Evolutionary conservation across 441 rosid genomes (phyloP).

Genomic region (Gossypium gossypioides): DNA sequence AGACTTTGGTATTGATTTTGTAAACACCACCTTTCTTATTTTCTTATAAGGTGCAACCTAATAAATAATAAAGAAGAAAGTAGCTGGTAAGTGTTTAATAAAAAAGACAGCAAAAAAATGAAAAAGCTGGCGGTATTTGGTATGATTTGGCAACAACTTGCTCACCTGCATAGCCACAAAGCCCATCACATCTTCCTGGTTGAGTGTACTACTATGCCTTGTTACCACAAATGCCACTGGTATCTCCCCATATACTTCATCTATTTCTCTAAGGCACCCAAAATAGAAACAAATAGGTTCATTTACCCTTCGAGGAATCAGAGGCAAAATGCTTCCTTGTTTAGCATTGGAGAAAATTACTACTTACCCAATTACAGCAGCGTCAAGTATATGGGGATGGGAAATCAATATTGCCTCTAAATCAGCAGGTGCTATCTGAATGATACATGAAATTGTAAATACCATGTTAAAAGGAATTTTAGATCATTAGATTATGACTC

Average conservation of each 20-base stretch:
- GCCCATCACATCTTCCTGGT: constrained; percentile 39
- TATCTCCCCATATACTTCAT: constrained; percentile 60
- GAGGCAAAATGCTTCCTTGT: too few species aligned
- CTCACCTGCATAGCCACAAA: constrained; percentile 58
- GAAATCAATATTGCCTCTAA: constrained; percentile 56
- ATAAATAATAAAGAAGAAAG: constrained; percentile 1
- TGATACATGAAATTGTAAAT: neutral
- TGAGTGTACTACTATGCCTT: constrained; percentile 37
- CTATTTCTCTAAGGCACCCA: constrained; percentile 27
- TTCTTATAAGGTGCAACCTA: constrained; percentile 83
- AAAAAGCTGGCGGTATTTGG: neutral
- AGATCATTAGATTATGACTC: neutral
- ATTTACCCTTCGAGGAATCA: neutral
- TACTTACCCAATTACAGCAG: constrained; percentile 63
- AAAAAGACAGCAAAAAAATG: neutral
- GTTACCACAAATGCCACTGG: constrained; percentile 78
- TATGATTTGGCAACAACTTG: neutral
- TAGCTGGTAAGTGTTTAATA: neutral
- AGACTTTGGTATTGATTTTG: constrained; percentile 54
- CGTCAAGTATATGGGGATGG: constrained; percentile 68
- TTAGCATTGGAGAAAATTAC: too few species aligned
- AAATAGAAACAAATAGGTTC: neutral
- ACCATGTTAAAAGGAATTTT: neutral
- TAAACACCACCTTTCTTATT: constrained; percentile 64
- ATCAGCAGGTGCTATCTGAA: constrained; percentile 86